Conservation (phyloP, 768 basidiomycete species). For the Coprinopsis cinerea region DNA sequence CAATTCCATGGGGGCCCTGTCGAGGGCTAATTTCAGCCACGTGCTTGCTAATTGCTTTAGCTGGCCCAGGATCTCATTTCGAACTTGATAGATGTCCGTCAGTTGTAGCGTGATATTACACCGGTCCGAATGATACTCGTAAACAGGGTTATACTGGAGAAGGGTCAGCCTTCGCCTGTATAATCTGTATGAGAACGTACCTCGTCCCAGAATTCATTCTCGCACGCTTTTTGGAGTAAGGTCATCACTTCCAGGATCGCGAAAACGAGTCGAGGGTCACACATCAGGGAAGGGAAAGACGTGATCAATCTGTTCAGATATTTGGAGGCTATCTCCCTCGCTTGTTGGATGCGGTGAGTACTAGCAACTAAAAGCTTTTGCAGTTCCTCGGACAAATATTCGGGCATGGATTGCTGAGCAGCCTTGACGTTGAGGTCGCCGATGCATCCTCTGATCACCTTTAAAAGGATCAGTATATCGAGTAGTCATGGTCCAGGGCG, state of each 20-base stretch:
- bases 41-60: conserved; percentile 65
- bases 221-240: conserved; percentile 77
- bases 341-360: conserved; percentile 78
- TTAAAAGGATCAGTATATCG: conserved; percentile 6
- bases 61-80: conserved; percentile 78
- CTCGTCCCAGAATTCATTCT: conserved; percentile 90
- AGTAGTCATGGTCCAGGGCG: conserved; percentile 1
- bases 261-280: conserved; percentile 81
- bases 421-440: conserved; percentile 68
- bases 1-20: conserved; percentile 86
- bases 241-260: conserved; percentile 90
- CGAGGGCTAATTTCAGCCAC: conserved; percentile 86
- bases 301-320: conserved; percentile 83
- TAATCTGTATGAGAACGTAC: conserved; percentile 32
- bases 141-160: conserved; percentile 80
- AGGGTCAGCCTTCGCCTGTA: neutral
- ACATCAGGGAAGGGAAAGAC: conserved; percentile 93
- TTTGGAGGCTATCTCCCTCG: conserved; percentile 74
- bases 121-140: conserved; percentile 77
- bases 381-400: conserved; percentile 64
- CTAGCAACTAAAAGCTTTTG: conserved; percentile 68
- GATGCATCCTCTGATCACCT: conserved; percentile 80
- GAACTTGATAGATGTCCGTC: conserved; percentile 78
- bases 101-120: conserved; percentile 71
- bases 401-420: conserved; percentile 72